Evolutionary conservation across 208 protist species (phyloP).

Genomic region (Trypanosoma conorhini): DNA sequence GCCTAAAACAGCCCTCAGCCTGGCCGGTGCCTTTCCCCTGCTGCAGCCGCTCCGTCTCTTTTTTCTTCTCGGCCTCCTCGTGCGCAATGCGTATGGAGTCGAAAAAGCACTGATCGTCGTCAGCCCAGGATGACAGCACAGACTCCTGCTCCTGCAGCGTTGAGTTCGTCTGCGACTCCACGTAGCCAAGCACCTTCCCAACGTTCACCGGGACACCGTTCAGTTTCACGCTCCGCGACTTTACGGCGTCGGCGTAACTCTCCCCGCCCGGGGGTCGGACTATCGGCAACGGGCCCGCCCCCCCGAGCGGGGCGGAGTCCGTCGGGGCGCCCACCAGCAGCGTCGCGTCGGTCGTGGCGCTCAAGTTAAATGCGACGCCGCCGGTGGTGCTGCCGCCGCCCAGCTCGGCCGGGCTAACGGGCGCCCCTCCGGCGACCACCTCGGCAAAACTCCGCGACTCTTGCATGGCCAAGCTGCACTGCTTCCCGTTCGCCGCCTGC

Average conservation of each 20-base stretch:
- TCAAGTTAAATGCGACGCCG: not conserved
- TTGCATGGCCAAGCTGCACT: not conserved
- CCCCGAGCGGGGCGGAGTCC: not conserved
- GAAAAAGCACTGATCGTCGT: slow-evolving; percentile 55
- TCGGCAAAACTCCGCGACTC: slow-evolving; percentile 14
- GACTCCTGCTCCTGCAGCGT: slow-evolving; percentile 39
- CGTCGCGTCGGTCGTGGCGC: not conserved
- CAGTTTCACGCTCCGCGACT: slow-evolving; percentile 31
- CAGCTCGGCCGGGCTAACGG: not conserved
- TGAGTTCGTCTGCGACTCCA: slow-evolving; percentile 37
- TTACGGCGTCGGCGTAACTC: slow-evolving; percentile 36
- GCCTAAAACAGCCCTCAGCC: not conserved
- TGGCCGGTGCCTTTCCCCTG: not conserved
- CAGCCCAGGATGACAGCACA: slow-evolving; percentile 43
- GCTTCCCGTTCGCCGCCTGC: not conserved
- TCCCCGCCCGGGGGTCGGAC: not conserved
- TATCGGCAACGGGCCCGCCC: not conserved
- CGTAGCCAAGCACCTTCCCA: slow-evolving; percentile 8
- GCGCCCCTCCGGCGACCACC: slow-evolving; percentile 7
- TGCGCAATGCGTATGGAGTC: slow-evolving; percentile 27
- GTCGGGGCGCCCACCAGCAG: not conserved
- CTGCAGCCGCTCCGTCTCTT: not conserved
- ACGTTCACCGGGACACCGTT: slow-evolving; percentile 32
- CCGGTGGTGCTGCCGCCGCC: not conserved
- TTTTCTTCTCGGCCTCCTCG: not conserved